phyloP scores from a whole-genome alignment of 2,329 filamentous ascomycete genomes.

The Fusarium kyushuense region DNA sequence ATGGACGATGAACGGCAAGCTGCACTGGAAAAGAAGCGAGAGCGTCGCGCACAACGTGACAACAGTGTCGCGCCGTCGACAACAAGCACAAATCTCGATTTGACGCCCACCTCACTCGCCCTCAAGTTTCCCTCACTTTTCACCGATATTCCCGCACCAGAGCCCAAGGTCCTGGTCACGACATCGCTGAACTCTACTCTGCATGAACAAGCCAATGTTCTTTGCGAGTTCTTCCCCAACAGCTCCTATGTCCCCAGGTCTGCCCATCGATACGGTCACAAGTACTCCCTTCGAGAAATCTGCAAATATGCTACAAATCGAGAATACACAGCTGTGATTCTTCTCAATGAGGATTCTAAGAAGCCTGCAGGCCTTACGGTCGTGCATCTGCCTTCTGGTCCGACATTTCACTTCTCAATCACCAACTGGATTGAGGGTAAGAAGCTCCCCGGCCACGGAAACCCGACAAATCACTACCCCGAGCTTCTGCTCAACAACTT shows the following conservation, averaged over 20 bases:
- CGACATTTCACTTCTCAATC: constrained; percentile 93
- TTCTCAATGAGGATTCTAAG: constrained; percentile 92
- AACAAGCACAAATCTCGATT: constrained; percentile 72
- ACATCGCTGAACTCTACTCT: constrained; percentile 90
- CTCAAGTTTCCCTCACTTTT: constrained; percentile 74
- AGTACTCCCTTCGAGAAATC: constrained; percentile 93
- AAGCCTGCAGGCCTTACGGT: constrained; percentile 84
- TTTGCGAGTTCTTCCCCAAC: constrained; percentile 88
- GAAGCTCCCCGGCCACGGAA: constrained; percentile 87
- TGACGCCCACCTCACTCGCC: constrained; percentile 70
- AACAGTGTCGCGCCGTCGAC: constrained; percentile 68
- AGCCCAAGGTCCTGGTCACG: constrained; percentile 90
- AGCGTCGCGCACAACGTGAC: constrained; percentile 61
- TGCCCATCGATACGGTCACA: constrained; percentile 84
- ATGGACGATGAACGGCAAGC: constrained; percentile 62
- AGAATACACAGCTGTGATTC: constrained; percentile 84
- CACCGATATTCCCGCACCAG: constrained; percentile 66
- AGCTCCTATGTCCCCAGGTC: constrained; percentile 87
- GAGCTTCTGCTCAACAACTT: constrained; percentile 96
- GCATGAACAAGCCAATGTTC: constrained; percentile 82
- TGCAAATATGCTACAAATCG: constrained; percentile 84
- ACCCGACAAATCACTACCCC: constrained; percentile 89
- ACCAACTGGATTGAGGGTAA: constrained; percentile 91
- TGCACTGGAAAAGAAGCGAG: constrained; percentile 58
- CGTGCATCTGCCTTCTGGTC: constrained; percentile 84